These are phyloP conservation scores for Fraxinus cuspidata DNA, from an alignment of 257 asterid genomes.

Conservation along the genomic window DNA sequence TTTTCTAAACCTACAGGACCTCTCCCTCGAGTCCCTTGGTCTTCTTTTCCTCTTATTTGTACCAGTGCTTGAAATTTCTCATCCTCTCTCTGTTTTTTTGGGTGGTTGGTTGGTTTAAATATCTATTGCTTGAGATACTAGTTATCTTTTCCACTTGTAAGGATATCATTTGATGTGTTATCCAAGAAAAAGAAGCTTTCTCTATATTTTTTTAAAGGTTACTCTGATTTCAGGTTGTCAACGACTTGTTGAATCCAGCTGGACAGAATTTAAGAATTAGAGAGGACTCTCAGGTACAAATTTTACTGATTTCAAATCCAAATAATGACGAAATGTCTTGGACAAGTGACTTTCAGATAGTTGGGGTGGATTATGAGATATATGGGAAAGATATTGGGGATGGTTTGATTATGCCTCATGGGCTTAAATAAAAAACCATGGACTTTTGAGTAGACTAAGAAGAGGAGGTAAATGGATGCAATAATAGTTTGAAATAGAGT, in stretches of 20 bases:
- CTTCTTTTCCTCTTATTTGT: conserved; percentile 8
- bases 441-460: not conserved
- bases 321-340: not conserved
- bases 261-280: conserved; percentile 96
- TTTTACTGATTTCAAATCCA: conserved; percentile 13
- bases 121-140: conserved; percentile 7
- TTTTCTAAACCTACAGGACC: conserved; percentile 15
- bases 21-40: not conserved
- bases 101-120: not conserved
- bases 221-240: conserved; percentile 74
- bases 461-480: not conserved
- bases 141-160: conserved; percentile 19
- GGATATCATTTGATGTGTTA: conserved; percentile 3
- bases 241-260: conserved; percentile 97
- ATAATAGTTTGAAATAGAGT: not conserved
- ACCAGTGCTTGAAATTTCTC: not conserved
- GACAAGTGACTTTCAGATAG: not conserved
- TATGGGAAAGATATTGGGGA: not conserved
- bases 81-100: not conserved
- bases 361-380: not conserved
- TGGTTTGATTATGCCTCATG: not conserved
- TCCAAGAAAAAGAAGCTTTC: conserved; percentile 21
- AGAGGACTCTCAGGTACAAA: conserved; percentile 87
- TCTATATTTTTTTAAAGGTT: conserved; percentile 23
- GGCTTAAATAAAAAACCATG: not conserved